Evolutionary conservation across 1,139 yeast genomes (phyloP).

Genomic region (Kazachstania sp.): DNA sequence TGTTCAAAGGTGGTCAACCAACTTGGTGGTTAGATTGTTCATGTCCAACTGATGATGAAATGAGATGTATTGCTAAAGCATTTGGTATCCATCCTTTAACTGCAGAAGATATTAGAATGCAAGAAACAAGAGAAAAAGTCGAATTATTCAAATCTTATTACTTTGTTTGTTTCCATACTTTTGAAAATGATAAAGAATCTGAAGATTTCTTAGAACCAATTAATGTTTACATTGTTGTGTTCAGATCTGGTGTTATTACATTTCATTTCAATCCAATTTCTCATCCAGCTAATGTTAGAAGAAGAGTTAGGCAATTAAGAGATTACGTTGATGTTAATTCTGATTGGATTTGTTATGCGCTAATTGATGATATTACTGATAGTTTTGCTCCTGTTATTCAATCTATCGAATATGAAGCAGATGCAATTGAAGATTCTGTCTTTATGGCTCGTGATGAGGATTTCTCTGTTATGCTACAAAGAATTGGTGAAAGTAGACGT

Average conservation of each 20-base stretch:
- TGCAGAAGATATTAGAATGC: conserved; percentile 78
- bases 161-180: conserved; percentile 76
- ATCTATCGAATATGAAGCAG: conserved; percentile 82
- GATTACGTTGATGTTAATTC: conserved; percentile 83
- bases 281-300: conserved; percentile 80
- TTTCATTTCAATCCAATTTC: conserved; percentile 78
- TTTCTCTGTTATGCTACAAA: conserved; percentile 62
- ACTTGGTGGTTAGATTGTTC: conserved; percentile 74
- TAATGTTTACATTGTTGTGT: conserved; percentile 80
- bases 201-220: conserved; percentile 82
- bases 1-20: conserved; percentile 44
- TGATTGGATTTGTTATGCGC: conserved; percentile 91
- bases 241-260: conserved; percentile 72
- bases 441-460: conserved; percentile 56
- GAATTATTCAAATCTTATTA: conserved; percentile 67
- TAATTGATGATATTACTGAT: conserved; percentile 90
- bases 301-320: conserved; percentile 83
- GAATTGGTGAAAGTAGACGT: conserved; percentile 82
- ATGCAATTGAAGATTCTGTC: conserved; percentile 81
- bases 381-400: conserved; percentile 87
- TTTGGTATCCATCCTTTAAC: conserved; percentile 81
- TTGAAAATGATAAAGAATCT: conserved; percentile 65
- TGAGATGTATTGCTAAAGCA: conserved; percentile 56
- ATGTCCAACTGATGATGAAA: conserved; percentile 62
- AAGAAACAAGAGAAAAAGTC: conserved; percentile 78